Base-by-base conservation (phyloP, 2,329 filamentous ascomycete genomes). In the Boeremia lycopersici region DNA sequence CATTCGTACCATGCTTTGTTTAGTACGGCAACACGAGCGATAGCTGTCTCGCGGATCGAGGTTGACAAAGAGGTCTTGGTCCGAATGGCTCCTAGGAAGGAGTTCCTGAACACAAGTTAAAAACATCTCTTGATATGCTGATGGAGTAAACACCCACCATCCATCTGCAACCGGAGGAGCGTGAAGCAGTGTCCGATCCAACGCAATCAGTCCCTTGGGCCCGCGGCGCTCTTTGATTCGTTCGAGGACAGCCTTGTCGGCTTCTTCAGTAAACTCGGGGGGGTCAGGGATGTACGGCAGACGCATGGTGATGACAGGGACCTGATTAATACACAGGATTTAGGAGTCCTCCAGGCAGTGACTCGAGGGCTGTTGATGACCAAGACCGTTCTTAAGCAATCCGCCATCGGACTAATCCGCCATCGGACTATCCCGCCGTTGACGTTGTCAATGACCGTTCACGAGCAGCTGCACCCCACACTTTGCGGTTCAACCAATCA, bases 1-100 rank as follows among this genome's bases (percentile, higher is more conserved):
- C 90, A 96, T 74, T 96, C 91, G 74, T 92, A 96, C 86, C 89
- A 91, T 1, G 91, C 91, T 15, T 82, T 76, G 75, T 96, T 96
- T 65, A 91, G 83, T 13, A 89, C 86, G 11, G 91, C 91, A 12
- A 96, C 89, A 43, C 91, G 84, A 67, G 86, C 91, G 64, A 96
- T 93, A 61, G 89, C 88, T 15, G 93, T 80, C 78, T 96, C 91
- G 62, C 89, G 86, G 48, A 91, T 69, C 63, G 74, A 72, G 3
- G 76, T 72, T 3, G 80, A 68, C 3, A 85, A 74, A 11, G 76
- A 79, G 6, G 81, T 85, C 53, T 76, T 72, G 1, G 80, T 83
- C 39, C 83, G 80, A 39, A 86, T 82, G 33, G 82, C 76, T 36
- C 81, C 81, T 29, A 85, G 75, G 62, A 85, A 84, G 17, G 78